phyloP scores from a whole-genome alignment of 2,329 filamentous ascomycete species.

The Fusarium sp. region DNA sequence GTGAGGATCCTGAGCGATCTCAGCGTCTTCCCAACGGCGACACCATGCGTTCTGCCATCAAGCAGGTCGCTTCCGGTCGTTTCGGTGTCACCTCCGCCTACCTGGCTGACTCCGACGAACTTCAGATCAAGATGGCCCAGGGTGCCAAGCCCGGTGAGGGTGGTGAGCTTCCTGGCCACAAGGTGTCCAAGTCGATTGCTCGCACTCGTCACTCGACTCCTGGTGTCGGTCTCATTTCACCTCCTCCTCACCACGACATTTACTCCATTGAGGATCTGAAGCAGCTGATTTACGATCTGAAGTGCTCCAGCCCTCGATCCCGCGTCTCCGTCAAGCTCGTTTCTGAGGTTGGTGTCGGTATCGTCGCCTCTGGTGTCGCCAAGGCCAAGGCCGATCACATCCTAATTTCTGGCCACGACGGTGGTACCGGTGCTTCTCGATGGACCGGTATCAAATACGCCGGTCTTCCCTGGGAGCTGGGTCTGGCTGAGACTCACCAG shows the following conservation, averaged over 20 bases:
- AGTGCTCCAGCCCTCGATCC: slow-evolving; percentile 93
- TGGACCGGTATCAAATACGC: slow-evolving; percentile 99
- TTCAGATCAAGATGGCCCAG: slow-evolving; percentile 99
- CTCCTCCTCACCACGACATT: slow-evolving; percentile 96
- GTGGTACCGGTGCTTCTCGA: slow-evolving; percentile 93
- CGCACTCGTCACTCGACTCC: slow-evolving; percentile 95
- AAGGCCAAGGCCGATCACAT: slow-evolving; percentile 99
- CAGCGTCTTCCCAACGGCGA: slow-evolving; percentile 89
- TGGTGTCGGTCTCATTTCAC: slow-evolving; percentile 94
- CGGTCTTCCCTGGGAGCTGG: slow-evolving; percentile 94
- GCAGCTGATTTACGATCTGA: slow-evolving; percentile 96
- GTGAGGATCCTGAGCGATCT: slow-evolving; percentile 93
- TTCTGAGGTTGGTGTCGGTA: slow-evolving; percentile 96
- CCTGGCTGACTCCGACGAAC: slow-evolving; percentile 91
- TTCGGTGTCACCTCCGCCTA: slow-evolving; percentile 97
- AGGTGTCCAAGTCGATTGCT: slow-evolving; percentile 93
- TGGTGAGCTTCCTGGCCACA: slow-evolving; percentile 96
- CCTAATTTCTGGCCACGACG: slow-evolving; percentile 94
- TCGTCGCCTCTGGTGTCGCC: slow-evolving; percentile 95
- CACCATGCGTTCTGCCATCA: slow-evolving; percentile 97
- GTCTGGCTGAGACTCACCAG: slow-evolving; percentile 96
- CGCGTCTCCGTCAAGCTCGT: slow-evolving; percentile 97
- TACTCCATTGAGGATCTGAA: slow-evolving; percentile 99
- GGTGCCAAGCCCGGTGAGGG: slow-evolving; percentile 98
- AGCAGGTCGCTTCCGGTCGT: slow-evolving; percentile 94